Base-by-base conservation (phyloP, 1,139 yeast genomes). In the Saccharomyces hybrid region DNA sequence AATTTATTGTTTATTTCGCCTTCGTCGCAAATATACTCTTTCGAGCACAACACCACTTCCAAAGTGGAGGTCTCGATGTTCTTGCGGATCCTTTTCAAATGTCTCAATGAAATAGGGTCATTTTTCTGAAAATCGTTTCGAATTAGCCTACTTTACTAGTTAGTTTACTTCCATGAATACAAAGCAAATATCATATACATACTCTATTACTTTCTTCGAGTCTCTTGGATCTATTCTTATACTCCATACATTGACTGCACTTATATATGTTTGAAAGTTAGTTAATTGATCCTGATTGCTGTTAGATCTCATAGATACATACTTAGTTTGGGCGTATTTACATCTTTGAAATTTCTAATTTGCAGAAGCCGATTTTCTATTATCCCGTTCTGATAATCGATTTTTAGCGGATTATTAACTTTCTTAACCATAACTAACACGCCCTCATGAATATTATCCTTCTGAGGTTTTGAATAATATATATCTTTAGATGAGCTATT, bases 241-340 rank as follows among this genome's bases (percentile, higher is more conserved):
- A 1, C 81, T 73, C 95, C 95, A 88, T 1, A 80, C 84, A 3
- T 73, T 69, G 2, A 76, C 69, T 63, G 52, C 13, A 31, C 47
- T 51, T 49, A 26, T 25, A 32, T 49, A 50, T 32, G 32, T 55
- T 49, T 23, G 49, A 14, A 34, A 42, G 49, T 23, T n/a, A 47
- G 25, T 25, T 9, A 26, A 14, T 25, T 26, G 26, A 23, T 3
- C 13, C 9, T 20, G 32, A 27, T 26, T 26, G 1, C 26, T 28
- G 32, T 20, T 9, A 6, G 23, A 16, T 28, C 9, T 27, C 27
- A 26, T n/a, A 9, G 23, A 31, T 9, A 60, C 70, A 49, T 63
- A 65, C 71, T 52, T 9, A 83, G 66, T 4, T 70, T 63, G 4
- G 78, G 75, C 16, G 66, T 67, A 7, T 67, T 60, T 1, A 63